phyloP scores from a whole-genome alignment of 2,329 filamentous ascomycete genomes.

The Fonsecaea pedrosoi region DNA sequence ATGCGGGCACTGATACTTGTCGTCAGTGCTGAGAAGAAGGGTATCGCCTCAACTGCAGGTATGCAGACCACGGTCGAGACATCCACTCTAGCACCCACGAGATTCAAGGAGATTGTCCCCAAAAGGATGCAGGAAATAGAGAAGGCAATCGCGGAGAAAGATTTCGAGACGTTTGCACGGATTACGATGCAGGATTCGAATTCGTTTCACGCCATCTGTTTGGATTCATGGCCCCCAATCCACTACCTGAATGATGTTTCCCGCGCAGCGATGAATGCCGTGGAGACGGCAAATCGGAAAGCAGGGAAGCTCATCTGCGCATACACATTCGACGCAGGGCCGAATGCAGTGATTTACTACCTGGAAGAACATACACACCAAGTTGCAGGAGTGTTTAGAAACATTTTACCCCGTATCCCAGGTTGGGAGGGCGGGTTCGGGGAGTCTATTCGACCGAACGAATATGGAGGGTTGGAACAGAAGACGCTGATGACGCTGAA shows the following conservation, averaged over 20 bases:
- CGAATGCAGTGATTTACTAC: slow-evolving; percentile 97
- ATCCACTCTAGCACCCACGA: slow-evolving; percentile 81
- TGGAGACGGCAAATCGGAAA: slow-evolving; percentile 83
- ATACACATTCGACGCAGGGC: slow-evolving; percentile 97
- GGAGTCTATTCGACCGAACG: slow-evolving; percentile 57
- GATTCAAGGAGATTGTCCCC: slow-evolving; percentile 79
- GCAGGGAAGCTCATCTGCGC: slow-evolving; percentile 83
- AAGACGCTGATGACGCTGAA: slow-evolving; percentile 65
- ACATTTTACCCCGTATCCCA: slow-evolving; percentile 64
- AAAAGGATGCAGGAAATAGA: slow-evolving; percentile 84
- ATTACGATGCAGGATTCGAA: slow-evolving; percentile 98
- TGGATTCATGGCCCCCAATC: slow-evolving; percentile 95
- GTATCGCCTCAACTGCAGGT: slow-evolving; percentile 86
- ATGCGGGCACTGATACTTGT: slow-evolving; percentile 95
- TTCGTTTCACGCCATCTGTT: slow-evolving; percentile 91
- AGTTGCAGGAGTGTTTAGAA: slow-evolving; percentile 80
- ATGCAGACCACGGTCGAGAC: slow-evolving; percentile 98
- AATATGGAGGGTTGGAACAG: slow-evolving; percentile 67
- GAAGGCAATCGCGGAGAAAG: slow-evolving; percentile 74
- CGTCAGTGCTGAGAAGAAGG: slow-evolving; percentile 92
- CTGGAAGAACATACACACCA: slow-evolving; percentile 75
- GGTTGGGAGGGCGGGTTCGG: slow-evolving; percentile 65
- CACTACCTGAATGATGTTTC: slow-evolving; percentile 98
- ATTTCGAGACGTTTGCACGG: slow-evolving; percentile 86
- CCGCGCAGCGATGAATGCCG: slow-evolving; percentile 81